Conservation (phyloP, 441 rosid genomes). For the Adansonia rubrostipa region DNA sequence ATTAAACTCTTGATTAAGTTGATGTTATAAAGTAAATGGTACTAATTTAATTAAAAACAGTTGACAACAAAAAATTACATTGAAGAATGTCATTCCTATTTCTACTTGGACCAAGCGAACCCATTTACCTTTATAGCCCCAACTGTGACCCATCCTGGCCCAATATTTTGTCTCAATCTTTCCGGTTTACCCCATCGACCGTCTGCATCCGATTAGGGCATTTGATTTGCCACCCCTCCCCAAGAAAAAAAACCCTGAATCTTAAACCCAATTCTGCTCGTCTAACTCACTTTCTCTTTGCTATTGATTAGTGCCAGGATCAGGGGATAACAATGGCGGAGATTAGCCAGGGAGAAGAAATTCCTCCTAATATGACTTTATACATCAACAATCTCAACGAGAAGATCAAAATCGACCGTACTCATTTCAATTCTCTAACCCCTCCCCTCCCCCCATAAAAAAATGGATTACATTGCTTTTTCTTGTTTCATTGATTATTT, state of each 20-base stretch:
- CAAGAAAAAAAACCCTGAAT: constrained; percentile 3
- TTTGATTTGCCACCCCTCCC: too few species aligned
- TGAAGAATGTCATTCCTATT: too few species aligned
- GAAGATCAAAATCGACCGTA: constrained; percentile 88
- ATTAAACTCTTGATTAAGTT: too few species aligned
- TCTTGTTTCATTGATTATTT: background rate
- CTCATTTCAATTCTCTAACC: background rate
- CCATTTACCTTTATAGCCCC: background rate
- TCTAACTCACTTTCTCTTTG: background rate
- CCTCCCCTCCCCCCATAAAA: background rate
- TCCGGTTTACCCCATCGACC: background rate
- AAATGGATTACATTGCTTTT: too few species aligned
- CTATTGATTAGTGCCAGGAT: constrained; percentile 1
- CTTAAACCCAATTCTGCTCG: background rate
- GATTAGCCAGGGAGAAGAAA: constrained; percentile 55
- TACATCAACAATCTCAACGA: constrained; percentile 97
- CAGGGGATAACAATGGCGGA: constrained; percentile 54
- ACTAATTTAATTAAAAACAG: too few species aligned
- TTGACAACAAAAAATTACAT: too few species aligned
- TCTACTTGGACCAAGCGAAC: too few species aligned
- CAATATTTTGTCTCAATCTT: background rate
- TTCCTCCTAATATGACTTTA: constrained; percentile 70
- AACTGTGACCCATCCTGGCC: background rate
- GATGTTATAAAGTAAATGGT: too few species aligned
- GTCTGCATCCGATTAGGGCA: background rate